phyloP scores from a whole-genome alignment of 1,284 basidiomycete species.

The Rhodotorula mucilaginosa region DNA sequence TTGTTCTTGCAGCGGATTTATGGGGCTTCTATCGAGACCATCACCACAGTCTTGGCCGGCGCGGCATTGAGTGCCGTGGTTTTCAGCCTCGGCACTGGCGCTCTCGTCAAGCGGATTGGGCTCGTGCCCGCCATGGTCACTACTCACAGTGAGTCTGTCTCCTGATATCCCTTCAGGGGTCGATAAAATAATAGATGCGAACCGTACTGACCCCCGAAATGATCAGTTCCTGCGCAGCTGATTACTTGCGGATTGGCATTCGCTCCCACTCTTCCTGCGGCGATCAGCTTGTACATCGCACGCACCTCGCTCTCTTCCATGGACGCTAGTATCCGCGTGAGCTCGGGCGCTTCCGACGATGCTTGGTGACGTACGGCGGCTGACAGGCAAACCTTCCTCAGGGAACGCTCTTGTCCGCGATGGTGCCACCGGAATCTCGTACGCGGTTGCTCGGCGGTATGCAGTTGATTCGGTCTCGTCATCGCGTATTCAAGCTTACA shows the following conservation, averaged over 20 bases:
- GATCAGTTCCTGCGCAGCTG: constrained; percentile 27
- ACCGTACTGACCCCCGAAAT: no score
- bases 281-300: constrained; percentile 17
- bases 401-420: constrained; percentile 24
- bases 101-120: constrained; percentile 21
- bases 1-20: constrained; percentile 21
- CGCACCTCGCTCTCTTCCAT: constrained; percentile 26
- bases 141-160: constrained; percentile 8
- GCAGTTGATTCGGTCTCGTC: not conserved
- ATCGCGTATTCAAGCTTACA: no score
- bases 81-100: constrained; percentile 22
- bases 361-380: no score
- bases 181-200: no score
- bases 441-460: constrained; percentile 31
- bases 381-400: not conserved
- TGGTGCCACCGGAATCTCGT: constrained; percentile 18
- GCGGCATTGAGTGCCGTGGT: constrained; percentile 24
- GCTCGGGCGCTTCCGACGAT: not conserved
- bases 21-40: constrained; percentile 5
- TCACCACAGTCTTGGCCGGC: constrained; percentile 21
- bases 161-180: no score
- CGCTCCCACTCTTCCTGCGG: constrained; percentile 12
- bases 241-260: constrained; percentile 22
- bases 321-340: constrained; percentile 19
- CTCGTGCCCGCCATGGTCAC: constrained; percentile 31